phyloP scores from a whole-genome alignment of 306 rosid species.

The Dryas octopetala region DNA sequence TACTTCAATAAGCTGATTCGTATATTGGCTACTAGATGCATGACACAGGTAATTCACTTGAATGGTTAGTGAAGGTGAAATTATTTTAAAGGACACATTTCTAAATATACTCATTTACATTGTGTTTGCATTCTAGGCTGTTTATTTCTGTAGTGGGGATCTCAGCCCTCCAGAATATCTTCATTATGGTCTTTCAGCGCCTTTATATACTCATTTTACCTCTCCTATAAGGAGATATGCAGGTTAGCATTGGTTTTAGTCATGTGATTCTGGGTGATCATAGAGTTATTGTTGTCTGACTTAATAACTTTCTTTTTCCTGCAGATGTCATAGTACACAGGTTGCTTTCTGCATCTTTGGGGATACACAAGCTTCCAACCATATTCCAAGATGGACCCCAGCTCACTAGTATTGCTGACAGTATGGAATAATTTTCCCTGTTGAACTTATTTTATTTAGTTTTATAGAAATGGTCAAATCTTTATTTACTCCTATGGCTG shows the following conservation, averaged over 20 bases:
- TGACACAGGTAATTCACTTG: conserved; percentile 77
- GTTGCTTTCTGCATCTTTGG: conserved; percentile 90
- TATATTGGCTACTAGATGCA: conserved; percentile 93
- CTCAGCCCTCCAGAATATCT: conserved; percentile 90
- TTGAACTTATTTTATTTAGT: background rate
- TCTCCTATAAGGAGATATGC: conserved; percentile 98
- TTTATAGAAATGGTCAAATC: background rate
- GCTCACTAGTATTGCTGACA: conserved; percentile 79
- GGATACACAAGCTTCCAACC: conserved; percentile 69
- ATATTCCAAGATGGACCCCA: conserved; percentile 74
- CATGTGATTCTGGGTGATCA: conserved; percentile 18
- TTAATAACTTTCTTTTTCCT: conserved; percentile 18
- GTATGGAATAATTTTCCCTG: conserved; percentile 47
- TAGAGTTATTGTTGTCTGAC: conserved; percentile 20
- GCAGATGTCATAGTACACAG: conserved; percentile 95
- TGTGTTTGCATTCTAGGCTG: conserved; percentile 56
- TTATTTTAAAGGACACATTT: conserved; percentile 8
- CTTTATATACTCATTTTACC: conserved; percentile 91
- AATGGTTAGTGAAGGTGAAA: conserved; percentile 16
- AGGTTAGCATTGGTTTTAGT: conserved; percentile 43
- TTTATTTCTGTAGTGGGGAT: conserved; percentile 95
- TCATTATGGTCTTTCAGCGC: conserved; percentile 96
- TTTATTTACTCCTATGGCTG: background rate
- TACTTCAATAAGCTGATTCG: conserved; percentile 92
- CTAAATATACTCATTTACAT: conserved; percentile 10